These are phyloP conservation scores for Backusella liffmaniae DNA, from an alignment of 192 early-diverging fungal genomes.

Conservation along the genomic window DNA sequence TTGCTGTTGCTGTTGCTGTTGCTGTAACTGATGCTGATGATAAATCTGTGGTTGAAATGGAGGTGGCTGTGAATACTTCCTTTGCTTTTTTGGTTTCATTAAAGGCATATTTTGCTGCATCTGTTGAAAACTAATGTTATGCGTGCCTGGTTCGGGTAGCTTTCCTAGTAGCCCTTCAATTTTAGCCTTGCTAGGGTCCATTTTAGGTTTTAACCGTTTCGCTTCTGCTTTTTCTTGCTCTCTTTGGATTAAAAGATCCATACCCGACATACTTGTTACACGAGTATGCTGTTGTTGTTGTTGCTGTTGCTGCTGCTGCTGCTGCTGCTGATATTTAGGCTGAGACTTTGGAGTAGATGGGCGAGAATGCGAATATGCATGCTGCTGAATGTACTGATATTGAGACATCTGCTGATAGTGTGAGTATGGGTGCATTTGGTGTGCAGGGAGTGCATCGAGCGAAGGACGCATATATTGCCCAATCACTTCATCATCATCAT, in stretches of 20 bases:
- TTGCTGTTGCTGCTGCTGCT: conserved; percentile 18
- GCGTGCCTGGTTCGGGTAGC: conserved; percentile 31
- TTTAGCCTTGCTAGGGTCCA: conserved; percentile 16
- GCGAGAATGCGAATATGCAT: background rate
- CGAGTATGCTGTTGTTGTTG: conserved; percentile 18
- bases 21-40: background rate
- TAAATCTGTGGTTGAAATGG: background rate
- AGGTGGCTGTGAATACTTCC: background rate
- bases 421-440: conserved; percentile 8
- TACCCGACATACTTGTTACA: conserved; percentile 27
- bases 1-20: background rate
- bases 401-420: conserved; percentile 7
- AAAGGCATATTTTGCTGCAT: conserved; percentile 23
- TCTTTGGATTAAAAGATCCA: conserved; percentile 33
- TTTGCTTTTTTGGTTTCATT: conserved; percentile 6
- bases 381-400: conserved; percentile 14
- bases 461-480: conserved; percentile 10
- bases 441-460: conserved; percentile 13
- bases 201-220: conserved; percentile 18
- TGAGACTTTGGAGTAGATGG: background rate
- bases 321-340: background rate
- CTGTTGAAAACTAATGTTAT: conserved; percentile 34
- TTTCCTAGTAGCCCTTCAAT: conserved; percentile 34
- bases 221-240: conserved; percentile 30
- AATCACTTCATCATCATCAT: conserved; percentile 17